A percentile compares a stretch with the other conserved stretches of the same genome.
phyloP scores from a whole-genome alignment of 2,329 filamentous ascomycete genomes.

The Calonectria leucothoes region DNA sequence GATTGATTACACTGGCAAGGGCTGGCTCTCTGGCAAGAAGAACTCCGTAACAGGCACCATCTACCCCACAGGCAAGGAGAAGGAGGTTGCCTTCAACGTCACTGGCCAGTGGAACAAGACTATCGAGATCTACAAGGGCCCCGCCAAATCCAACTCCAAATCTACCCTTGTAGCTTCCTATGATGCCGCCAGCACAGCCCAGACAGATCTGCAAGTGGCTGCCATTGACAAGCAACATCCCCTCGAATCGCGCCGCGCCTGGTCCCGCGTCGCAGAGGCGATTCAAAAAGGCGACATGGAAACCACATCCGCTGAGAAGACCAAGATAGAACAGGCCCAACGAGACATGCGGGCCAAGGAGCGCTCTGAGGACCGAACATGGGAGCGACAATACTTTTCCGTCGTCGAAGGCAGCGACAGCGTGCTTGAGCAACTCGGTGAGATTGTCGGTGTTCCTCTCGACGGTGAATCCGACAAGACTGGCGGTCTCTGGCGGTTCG shows the following conservation, averaged over 20 bases:
- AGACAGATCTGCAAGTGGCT: constrained; percentile 77
- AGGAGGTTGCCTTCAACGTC: constrained; percentile 81
- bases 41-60: constrained; percentile 85
- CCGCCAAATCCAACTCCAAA: constrained; percentile 61
- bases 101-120: constrained; percentile 91
- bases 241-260: constrained; percentile 88
- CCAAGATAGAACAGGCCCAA: constrained; percentile 90
- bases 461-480: constrained; percentile 71
- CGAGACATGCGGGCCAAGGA: constrained; percentile 79
- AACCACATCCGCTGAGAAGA: constrained; percentile 80
- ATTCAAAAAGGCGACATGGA: constrained; percentile 90
- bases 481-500: constrained; percentile 70
- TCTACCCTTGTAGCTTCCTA: constrained; percentile 68
- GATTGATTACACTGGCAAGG: constrained; percentile 93
- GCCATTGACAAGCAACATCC: constrained; percentile 84
- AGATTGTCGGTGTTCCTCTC: constrained; percentile 57
- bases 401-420: constrained; percentile 57
- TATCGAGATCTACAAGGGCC: constrained; percentile 80
- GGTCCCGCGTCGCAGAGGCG: constrained; percentile 85
- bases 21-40: constrained; percentile 96
- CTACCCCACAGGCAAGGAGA: constrained; percentile 77
- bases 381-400: constrained; percentile 88
- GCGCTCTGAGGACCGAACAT: constrained; percentile 77
- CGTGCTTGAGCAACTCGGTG: constrained; percentile 58
- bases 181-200: constrained; percentile 66